phyloP scores from a whole-genome alignment of 352 stramenopile species.

The Phytophthora boehmeriae region DNA sequence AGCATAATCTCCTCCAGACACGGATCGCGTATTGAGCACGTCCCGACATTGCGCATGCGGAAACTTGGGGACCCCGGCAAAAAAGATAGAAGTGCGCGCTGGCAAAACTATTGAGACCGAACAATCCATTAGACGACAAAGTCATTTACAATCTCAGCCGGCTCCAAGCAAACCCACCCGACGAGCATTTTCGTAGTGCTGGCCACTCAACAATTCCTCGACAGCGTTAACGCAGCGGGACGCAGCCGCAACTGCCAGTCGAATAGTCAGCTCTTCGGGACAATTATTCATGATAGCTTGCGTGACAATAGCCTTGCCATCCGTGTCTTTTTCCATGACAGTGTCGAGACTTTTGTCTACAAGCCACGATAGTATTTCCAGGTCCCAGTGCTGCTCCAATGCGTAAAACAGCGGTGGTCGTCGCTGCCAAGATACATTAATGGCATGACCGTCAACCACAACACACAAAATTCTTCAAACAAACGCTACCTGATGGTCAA shows the following conservation, averaged over 20 bases:
- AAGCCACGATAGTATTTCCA: constrained; percentile 63
- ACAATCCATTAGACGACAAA: not conserved
- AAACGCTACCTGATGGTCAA: constrained; percentile 37
- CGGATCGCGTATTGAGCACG: constrained; percentile 14
- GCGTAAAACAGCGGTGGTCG: constrained; percentile 42
- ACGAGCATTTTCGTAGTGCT: constrained; percentile 59
- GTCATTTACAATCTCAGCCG: not conserved
- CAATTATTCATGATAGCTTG: constrained; percentile 50
- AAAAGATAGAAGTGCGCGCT: constrained; percentile 52
- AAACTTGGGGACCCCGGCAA: constrained; percentile 71
- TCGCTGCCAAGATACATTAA: constrained; percentile 2
- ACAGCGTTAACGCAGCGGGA: constrained; percentile 26
- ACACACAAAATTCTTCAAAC: not conserved
- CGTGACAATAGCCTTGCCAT: constrained; percentile 46
- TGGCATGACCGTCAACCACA: not conserved
- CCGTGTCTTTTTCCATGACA: constrained; percentile 52
- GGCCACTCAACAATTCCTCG: constrained; percentile 32
- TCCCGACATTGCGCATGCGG: constrained; percentile 45
- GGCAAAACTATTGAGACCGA: constrained; percentile 44
- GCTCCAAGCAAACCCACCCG: constrained; percentile 34
- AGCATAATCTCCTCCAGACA: constrained; percentile 15
- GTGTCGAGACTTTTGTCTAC: constrained; percentile 39
- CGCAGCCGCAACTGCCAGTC: constrained; percentile 60
- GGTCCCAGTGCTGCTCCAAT: constrained; percentile 43
- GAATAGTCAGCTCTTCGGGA: constrained; percentile 54